A percentile compares a stretch with the other conserved stretches of the same genome.
These are phyloP conservation scores for Colletotrichum sp. DNA, from an alignment of 2,329 filamentous ascomycete species.

Conservation along the genomic window DNA sequence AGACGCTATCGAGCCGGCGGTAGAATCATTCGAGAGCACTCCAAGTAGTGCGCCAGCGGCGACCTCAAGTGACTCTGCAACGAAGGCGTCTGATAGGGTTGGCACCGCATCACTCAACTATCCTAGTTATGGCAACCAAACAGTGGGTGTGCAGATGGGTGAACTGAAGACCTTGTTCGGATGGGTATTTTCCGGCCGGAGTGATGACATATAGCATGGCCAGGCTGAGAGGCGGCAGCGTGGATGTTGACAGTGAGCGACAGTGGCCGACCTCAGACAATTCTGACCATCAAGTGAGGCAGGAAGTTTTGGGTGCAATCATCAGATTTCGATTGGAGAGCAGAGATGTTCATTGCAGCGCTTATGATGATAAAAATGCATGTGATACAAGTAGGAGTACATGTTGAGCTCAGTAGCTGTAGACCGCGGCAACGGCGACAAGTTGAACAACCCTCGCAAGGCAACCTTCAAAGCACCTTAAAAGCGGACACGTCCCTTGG, in stretches of 20 bases:
- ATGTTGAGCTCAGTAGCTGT: neutral
- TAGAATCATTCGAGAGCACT: neutral
- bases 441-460: neutral
- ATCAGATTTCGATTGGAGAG: neutral
- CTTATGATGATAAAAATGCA: neutral
- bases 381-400: neutral
- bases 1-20: neutral
- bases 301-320: rapidly evolving
- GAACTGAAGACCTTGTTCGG: neutral
- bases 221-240: neutral
- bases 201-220: neutral
- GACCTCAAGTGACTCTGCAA: neutral
- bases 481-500: slow-evolving; percentile 4
- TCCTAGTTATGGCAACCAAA: neutral
- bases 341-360: neutral
- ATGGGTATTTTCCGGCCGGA: neutral
- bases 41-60: neutral
- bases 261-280: neutral
- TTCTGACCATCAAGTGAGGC: too few species aligned
- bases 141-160: neutral
- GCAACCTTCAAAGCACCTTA: neutral
- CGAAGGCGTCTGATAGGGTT: neutral
- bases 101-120: neutral
- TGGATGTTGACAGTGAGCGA: neutral
- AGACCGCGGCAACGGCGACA: neutral